phyloP scores from a whole-genome alignment of 805 yeast species.

The Metschnikowia proteae region DNA sequence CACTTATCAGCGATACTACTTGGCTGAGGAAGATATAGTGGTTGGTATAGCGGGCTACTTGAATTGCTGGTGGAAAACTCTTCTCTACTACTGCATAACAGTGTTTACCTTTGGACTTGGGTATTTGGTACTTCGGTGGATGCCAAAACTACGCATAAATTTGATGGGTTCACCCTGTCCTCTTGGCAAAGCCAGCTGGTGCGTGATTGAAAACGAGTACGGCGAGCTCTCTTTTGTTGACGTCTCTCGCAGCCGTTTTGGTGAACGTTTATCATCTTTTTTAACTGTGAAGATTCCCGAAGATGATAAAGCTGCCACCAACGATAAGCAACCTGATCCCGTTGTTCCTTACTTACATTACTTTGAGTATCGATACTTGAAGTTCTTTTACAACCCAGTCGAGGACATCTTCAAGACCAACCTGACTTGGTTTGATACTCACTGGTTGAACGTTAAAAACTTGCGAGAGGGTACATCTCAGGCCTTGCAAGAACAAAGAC shows the following conservation, averaged over 20 bases:
- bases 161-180: conserved; percentile 64
- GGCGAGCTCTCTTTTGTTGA: conserved; percentile 70
- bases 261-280: conserved; percentile 67
- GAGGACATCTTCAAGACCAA: conserved; percentile 84
- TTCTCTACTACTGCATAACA: conserved; percentile 53
- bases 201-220: conserved; percentile 88
- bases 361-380: conserved; percentile 80
- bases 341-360: conserved; percentile 64
- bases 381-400: conserved; percentile 76
- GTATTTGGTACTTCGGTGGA: conserved; percentile 77
- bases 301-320: conserved; percentile 19
- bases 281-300: conserved; percentile 34
- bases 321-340: conserved; percentile 48
- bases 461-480: conserved; percentile 69
- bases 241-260: conserved; percentile 59
- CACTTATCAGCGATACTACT: conserved; percentile 75
- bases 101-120: conserved; percentile 64
- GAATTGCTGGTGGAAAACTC: conserved; percentile 44
- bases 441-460: conserved; percentile 62
- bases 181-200: conserved; percentile 84
- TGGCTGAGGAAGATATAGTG: conserved; percentile 93
- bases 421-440: conserved; percentile 78
- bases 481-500: conserved; percentile 63
- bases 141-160: conserved; percentile 69
- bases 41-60: conserved; percentile 90